These are phyloP conservation scores for Nakazawaea holstii DNA, from an alignment of 805 yeast genomes.

Conservation along the genomic window DNA sequence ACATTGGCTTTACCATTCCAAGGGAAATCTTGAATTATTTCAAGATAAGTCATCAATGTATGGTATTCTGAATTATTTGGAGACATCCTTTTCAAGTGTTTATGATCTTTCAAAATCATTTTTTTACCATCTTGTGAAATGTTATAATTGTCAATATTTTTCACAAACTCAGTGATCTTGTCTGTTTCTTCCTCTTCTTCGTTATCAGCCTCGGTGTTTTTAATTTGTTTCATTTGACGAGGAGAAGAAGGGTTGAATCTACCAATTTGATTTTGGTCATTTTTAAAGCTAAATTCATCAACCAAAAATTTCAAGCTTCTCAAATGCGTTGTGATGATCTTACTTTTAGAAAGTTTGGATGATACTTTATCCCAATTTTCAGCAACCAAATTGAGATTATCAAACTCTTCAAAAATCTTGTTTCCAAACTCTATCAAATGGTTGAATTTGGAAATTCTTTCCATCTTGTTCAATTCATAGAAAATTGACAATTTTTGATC, in stretches of 20 bases:
- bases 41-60: constrained; percentile 58
- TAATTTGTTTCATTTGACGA: not conserved
- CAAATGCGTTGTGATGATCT: constrained; percentile 23
- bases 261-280: constrained; percentile 3
- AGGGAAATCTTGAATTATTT: constrained; percentile 60
- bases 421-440: constrained; percentile 19
- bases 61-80: constrained; percentile 58
- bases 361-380: constrained; percentile 24
- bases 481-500: constrained; percentile 17
- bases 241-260: no score
- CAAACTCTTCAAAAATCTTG: constrained; percentile 19
- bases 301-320: constrained; percentile 21
- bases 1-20: constrained; percentile 31
- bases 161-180: constrained; percentile 24
- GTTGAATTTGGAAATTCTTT: constrained; percentile 12
- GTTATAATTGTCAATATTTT: constrained; percentile 23
- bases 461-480: constrained; percentile 7
- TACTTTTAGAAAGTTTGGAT: constrained; percentile 20
- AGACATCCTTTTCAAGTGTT: constrained; percentile 49
- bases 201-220: constrained; percentile 22
- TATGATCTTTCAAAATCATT: constrained; percentile 42
- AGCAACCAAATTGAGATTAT: constrained; percentile 19
- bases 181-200: constrained; percentile 39
- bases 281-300: constrained; percentile 13
- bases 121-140: constrained; percentile 37